Base-by-base conservation (phyloP, 768 basidiomycete species). In the Phylloporus sp. region DNA sequence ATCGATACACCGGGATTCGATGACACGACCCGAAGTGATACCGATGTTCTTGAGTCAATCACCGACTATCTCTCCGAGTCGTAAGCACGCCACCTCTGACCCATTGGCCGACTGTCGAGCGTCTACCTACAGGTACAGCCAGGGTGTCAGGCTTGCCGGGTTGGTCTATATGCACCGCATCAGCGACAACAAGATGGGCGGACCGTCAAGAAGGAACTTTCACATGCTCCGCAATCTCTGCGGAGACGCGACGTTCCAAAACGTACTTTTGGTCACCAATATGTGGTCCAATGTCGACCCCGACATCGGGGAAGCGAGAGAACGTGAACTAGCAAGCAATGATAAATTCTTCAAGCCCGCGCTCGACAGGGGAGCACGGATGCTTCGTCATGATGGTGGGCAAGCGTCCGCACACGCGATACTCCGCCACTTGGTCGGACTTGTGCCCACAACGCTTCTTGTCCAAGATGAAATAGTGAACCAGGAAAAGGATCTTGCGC, bases 1-100 rank as follows among this genome's bases (percentile, higher is more conserved):
- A 74, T 84, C 41, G 82, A 84, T 55, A 84, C 82, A 0, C 81
- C 82, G 0, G 82, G 82, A 6, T 83, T 82, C 50, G 81, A 81
- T 54, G 80, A 82, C 57, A 77, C 79, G 4, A 53, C 46, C 10
- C 70, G 68, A 43, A 76, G 71, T 41, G 80, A 81, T 46, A 70
- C 74, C 0, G 76, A 76, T 15, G 64, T 81, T 13, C 63, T 81
- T 24, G 53, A 49, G 31, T 73, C 75, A 62, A 79, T 80, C 32
- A 74, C 78, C 56, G 72, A 28, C 18, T 61, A 61, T 24, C 63
- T 68, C n/a, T 26, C 58, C 5, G 48, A 41, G 31, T 67, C 63
- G 67, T 68, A 53, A 59, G 66, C 16, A 44, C 15, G 15, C 36
- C 18, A 45, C 26, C 15, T n/a, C 11, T 10, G 20, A 8, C 28